Evolutionary conservation across 306 rosid genomes (phyloP).

Genomic region (Sicyos baderoa): DNA sequence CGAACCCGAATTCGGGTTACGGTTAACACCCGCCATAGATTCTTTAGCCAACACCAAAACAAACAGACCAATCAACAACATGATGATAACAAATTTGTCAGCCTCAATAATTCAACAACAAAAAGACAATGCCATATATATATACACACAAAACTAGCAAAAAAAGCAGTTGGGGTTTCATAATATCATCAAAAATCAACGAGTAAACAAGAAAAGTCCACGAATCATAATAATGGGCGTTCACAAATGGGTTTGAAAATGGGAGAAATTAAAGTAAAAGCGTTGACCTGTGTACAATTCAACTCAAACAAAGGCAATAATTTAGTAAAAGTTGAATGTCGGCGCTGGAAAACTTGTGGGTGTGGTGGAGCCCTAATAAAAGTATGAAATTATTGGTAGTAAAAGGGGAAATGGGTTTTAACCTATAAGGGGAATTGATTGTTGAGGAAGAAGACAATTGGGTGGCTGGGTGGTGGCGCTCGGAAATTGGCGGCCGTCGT

Average conservation of each 20-base stretch:
- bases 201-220: not conserved
- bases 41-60: conserved; percentile 27
- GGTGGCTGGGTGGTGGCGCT: not conserved
- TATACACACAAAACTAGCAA: not conserved
- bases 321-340: not conserved
- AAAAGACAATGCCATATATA: not conserved
- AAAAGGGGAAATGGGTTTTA: not conserved
- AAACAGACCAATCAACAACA: conserved; percentile 22
- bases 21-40: conserved; percentile 29
- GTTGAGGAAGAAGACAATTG: not conserved
- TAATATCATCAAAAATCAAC: not conserved
- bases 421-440: too few relatives aligned
- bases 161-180: not conserved
- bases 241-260: not conserved
- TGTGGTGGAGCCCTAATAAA: not conserved
- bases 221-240: not conserved
- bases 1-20: conserved; percentile 14
- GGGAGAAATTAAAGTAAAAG: not conserved
- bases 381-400: not conserved
- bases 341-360: not conserved
- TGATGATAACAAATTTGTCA: conserved; percentile 11
- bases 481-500: not conserved
- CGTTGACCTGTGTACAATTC: conserved; percentile 11
- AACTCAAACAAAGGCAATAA: not conserved
- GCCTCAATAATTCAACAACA: not conserved